Base-by-base conservation (phyloP, 225 moss, liverwort and hornwort species). In the Rhytidiadelphus loreus region DNA sequence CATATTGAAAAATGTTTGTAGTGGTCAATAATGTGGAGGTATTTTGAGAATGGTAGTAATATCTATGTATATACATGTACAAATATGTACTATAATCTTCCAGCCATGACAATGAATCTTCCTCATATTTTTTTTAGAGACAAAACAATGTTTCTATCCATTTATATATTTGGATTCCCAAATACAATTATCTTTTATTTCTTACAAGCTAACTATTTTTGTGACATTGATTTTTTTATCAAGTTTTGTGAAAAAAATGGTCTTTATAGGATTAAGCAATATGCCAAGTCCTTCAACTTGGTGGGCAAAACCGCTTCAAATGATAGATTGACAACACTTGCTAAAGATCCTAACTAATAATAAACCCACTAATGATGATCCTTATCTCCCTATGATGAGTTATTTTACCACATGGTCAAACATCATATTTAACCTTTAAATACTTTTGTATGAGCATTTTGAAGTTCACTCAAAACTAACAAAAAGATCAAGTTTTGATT, bases 371-470 rank as follows among this genome's bases (percentile, higher is more conserved):
- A 39, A 69, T 39, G 8, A 25, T 70, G 41, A 70, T 15, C 25
- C 0, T 4, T 41, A 69, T 1, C 37, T 8, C 13, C 2, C 8
- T 0, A 24, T 68, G 23, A n/a, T 37, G 0, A 22, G 3, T 21
- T 66, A 4, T 0, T 66, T 66, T 21, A 37, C 1, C 2, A n/a
- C 12, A n/a, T 22, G 22, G 7, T 3, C 20, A 37, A 35, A 65
- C 65, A 37, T 65, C 10, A 65, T 9, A 65, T 35, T 35, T 33
- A 35, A 18, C 65, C 11, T 65, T 35, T 65, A 65, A 19, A 19
- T 65, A 35, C 19, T 5, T 17, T 35, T 35, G 6, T 35, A 35
- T 19, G 11, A 65, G 10, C 8, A 1, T 35, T 65, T 65, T 35
- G 5, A 4, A 65, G 10, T 35, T 65, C 35, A 7, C 19, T 35